Base-by-base conservation (phyloP, 2,329 filamentous ascomycete genomes). In the Fusarium chuoi region DNA sequence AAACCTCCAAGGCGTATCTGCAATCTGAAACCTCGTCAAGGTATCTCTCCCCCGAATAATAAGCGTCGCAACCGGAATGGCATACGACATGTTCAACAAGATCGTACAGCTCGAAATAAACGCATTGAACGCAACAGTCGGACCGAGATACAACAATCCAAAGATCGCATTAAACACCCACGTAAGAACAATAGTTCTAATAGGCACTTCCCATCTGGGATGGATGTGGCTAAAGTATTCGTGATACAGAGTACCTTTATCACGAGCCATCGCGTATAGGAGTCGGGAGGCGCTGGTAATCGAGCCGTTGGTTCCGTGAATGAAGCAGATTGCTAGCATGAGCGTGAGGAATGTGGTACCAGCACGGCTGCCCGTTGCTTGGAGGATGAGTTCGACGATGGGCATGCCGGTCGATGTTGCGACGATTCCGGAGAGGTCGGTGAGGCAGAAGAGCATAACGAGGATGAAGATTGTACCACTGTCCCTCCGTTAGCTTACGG, bases 271-370 rank as follows among this genome's bases (percentile, higher is more conserved):
- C 10, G 84, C 78, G 68, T 80, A 87, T 18, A 85, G 70, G 20
- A 87, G 79, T 39, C 85, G 78, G 41, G 81, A 85, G 2, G 81
- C 83, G 59, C 81, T 84, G 14, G 84, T 86, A 13, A 85, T 79
- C 44, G 82, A 83, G 3, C 83, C 84, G n/a, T 82, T 83, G 14
- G 83, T 85, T 22, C 85, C 85, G 35, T 85, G 84, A 46, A 86
- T 79, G 52, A 87, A 86, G 68, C 85, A 86, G 0, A 86, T 75
- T 1, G 79, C 80, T 1, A 86, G 71, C 75, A 84, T 82, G 28
- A 86, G 75, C 24, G 81, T 82, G 15, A 87, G 57, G 7, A 87
- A 73, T 15, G 83, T 83, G 2, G 85, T 81, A 2, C 79, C 84
- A 0, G 80, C 82, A 3, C 82, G 80, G 35, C 77, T 85, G 2